Base-by-base conservation (phyloP, 179 eudicot species). In the Pouteria campechiana region DNA sequence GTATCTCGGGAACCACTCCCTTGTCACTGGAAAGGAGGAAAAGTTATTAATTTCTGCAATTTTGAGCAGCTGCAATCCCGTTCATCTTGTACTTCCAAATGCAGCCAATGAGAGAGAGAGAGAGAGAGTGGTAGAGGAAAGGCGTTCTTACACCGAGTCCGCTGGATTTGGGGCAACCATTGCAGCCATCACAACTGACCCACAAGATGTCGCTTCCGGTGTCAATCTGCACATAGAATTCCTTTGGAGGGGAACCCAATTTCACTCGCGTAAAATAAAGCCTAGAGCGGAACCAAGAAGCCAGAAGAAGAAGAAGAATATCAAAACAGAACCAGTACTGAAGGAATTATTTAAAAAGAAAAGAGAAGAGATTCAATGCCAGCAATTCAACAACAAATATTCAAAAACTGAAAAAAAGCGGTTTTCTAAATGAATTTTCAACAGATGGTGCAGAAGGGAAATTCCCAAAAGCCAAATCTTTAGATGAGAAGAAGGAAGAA, bases 181-280 rank as follows among this genome's bases (percentile, higher is more conserved):
- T 44, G 68, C 97, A 89, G 3, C 75, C 55, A 37, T 40, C 43
- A 74, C 97, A 89, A 52, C 93, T 67, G 48, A 89, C 69, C 97
- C 97, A 89, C 63, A 89, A 65, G 13, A 78, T 89, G 72, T 89
- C 93, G 74, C 97, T 89, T 59, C 97, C 95, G 0, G 97, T 85
- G 72, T 89, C 97, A 51, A 89, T 85, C 56, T 85, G 95, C 20
- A 85, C 97, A 58, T 69, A 74, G 67, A 70, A 89, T 40, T 78
- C 83, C 53, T 74, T 77, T 37, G 95, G 67, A 3, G 97, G 95
- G 41, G 72, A 48, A 17, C 97, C 97, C 58, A 89, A 32, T 67
- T 74, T 63, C 41, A 89, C 83, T 52, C 67, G 63, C 44, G 97
- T 85, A 52, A 61, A 89, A 55, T 89, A 89, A 37, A 89, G 74